Evolutionary conservation across 2,329 filamentous ascomycete species (phyloP).

Genomic region (Septoria linicola): DNA sequence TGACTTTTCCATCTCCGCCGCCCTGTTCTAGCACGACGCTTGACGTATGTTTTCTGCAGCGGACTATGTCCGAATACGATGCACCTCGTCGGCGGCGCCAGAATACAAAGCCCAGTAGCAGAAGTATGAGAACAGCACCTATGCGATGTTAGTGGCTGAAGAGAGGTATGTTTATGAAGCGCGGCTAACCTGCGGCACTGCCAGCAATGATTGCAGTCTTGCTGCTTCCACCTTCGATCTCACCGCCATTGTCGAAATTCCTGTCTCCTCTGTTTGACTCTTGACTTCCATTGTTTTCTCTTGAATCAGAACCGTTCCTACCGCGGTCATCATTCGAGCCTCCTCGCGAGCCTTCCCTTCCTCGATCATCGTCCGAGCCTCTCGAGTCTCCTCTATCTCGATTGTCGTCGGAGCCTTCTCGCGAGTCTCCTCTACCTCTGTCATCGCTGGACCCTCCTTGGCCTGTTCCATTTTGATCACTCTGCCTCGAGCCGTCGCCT

Average conservation of each 20-base stretch:
- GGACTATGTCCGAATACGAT: constrained; percentile 28
- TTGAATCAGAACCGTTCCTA: no score
- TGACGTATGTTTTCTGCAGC: constrained; percentile 24
- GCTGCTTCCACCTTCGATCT: constrained; percentile 14
- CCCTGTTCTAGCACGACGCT: constrained; percentile 21
- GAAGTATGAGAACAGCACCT: constrained; percentile 29
- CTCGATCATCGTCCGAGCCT: constrained; percentile 3
- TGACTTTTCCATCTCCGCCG: constrained; percentile 6
- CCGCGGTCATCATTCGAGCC: not conserved
- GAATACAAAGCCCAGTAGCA: constrained; percentile 26
- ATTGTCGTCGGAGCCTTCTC: not conserved
- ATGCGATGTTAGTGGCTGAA: constrained; percentile 2
- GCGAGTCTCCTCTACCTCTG: not conserved
- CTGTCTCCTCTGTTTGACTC: not conserved
- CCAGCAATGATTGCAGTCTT: constrained; percentile 28
- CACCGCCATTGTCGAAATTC: constrained; percentile 1
- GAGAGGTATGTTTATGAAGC: not conserved
- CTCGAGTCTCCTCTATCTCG: not conserved
- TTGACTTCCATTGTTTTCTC: constrained; percentile 1
- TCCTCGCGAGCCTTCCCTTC: not conserved
- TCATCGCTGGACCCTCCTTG: not conserved
- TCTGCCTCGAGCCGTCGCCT: not conserved
- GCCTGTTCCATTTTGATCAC: not conserved
- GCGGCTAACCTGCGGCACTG: not conserved
- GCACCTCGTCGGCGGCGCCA: constrained; percentile 29